Percentiles rank a stretch among this genome's conserved stretches.
Evolutionary conservation across 1,284 basidiomycete species (phyloP).

Genomic region (Puccinia coronata): DNA sequence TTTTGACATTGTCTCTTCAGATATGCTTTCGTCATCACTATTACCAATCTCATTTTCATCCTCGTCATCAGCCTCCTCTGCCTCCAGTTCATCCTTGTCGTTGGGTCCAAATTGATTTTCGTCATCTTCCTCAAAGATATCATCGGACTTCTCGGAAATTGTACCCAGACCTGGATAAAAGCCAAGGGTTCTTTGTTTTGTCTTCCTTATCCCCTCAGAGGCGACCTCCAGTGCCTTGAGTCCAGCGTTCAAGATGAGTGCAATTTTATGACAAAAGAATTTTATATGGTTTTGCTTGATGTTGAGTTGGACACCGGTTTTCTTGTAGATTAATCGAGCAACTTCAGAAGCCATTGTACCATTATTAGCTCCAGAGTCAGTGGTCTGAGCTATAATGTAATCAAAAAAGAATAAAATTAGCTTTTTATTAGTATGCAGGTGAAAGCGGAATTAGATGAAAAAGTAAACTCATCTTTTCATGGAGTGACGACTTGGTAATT

Average conservation of each 20-base stretch:
- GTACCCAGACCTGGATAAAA: background rate
- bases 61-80: too few species aligned
- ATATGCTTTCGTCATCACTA: too few species aligned
- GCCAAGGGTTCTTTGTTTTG: background rate
- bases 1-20: too few species aligned
- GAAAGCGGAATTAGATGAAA: background rate
- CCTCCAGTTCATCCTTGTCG: too few species aligned
- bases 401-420: background rate
- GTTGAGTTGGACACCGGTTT: background rate
- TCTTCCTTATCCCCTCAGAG: background rate
- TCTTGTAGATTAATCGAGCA: background rate
- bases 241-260: constrained; percentile 2
- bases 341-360: constrained; percentile 21
- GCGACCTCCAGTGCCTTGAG: background rate
- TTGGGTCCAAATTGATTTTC: too few species aligned
- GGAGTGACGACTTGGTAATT: background rate
- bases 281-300: background rate
- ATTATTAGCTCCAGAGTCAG: constrained; percentile 22
- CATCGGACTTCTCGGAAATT: constrained; percentile 2
- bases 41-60: too few species aligned
- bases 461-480: constrained; percentile 18
- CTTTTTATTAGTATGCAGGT: too few species aligned
- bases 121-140: background rate
- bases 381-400: constrained; percentile 4
- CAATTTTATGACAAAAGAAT: constrained; percentile 22